A percentile compares a stretch with the other conserved stretches of the same genome.
Evolutionary conservation across 768 basidiomycete species (phyloP).

Genomic region (Rhodosporidiobolus sp.): DNA sequence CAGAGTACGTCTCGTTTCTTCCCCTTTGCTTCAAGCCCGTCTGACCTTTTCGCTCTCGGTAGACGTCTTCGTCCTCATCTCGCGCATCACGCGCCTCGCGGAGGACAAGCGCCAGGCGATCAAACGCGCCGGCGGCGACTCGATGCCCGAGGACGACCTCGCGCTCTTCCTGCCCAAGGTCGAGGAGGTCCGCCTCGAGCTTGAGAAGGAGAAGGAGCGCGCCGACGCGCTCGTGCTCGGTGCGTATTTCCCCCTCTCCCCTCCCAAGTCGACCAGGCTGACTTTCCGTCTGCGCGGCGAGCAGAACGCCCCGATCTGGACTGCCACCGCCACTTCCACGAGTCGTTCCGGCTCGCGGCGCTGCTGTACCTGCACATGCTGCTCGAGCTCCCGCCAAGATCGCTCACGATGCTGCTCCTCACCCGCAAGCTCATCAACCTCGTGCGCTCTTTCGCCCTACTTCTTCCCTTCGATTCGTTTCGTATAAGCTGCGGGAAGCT

Average conservation of each 20-base stretch:
- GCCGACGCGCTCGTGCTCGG: constrained; percentile 10
- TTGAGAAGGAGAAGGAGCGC: constrained; percentile 22
- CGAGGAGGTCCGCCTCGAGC: constrained; percentile 5
- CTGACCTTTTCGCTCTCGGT: neutral
- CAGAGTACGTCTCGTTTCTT: neutral
- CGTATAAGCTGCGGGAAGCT: neutral
- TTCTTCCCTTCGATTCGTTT: neutral
- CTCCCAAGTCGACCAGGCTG: neutral
- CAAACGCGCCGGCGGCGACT: neutral
- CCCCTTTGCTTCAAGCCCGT: too few species aligned
- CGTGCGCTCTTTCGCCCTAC: neutral
- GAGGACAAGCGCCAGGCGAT: constrained; percentile 23
- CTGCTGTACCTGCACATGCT: constrained; percentile 28
- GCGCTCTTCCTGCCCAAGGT: neutral
- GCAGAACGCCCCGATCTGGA: constrained; percentile 25
- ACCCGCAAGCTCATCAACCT: constrained; percentile 28
- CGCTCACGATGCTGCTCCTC: constrained; percentile 16
- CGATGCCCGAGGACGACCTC: constrained; percentile 23
- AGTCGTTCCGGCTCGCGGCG: constrained; percentile 17
- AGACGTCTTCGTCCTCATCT: constrained; percentile 27
- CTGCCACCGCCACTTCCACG: constrained; percentile 27
- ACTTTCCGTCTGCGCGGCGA: too few species aligned
- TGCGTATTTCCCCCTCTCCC: neutral
- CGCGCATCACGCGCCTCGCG: constrained; percentile 11
- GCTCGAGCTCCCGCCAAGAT: constrained; percentile 12